Percentiles rank a stretch among this genome's conserved stretches.
phyloP scores from a whole-genome alignment of 257 asterid species.

The Penstemon newberryi region DNA sequence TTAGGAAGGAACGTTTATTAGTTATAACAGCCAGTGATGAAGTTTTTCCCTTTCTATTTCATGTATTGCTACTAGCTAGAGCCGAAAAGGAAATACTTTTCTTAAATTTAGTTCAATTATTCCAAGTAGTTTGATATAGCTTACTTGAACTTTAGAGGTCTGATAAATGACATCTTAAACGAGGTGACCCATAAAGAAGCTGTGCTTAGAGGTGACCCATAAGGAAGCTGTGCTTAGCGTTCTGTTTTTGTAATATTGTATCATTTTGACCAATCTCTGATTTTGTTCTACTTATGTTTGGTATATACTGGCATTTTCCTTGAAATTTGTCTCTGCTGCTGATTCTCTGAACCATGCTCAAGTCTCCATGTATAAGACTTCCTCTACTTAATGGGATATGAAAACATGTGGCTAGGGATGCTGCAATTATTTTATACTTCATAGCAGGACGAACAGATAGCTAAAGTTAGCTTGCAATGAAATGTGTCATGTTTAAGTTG shows the following conservation, averaged over 20 bases:
- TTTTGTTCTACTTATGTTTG: background rate
- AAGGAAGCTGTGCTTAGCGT: slow-evolving; percentile 10
- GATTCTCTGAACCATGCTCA: background rate
- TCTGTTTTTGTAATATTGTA: slow-evolving; percentile 7
- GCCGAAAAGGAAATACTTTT: background rate
- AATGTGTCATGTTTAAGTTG: slow-evolving; percentile 5
- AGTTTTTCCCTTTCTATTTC: background rate
- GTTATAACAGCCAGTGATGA: background rate
- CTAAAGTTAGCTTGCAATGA: background rate
- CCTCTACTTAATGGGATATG: background rate
- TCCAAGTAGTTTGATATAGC: slow-evolving; percentile 1
- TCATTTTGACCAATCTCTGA: background rate
- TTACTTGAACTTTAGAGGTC: background rate
- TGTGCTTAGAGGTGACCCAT: slow-evolving; percentile 2
- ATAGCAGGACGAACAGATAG: background rate
- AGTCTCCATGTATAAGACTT: background rate
- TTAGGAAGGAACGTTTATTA: slow-evolving; percentile 1
- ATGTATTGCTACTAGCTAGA: background rate
- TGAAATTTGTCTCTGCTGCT: background rate
- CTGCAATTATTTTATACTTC: background rate
- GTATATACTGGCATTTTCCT: background rate
- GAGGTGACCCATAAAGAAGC: background rate
- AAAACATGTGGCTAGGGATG: slow-evolving; percentile 1
- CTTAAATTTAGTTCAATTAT: background rate
- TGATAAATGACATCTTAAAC: background rate